Percentiles rank a stretch among this genome's conserved stretches.
Evolutionary conservation across 305 asterid genomes (phyloP).

Genomic region (Plantago rigida): DNA sequence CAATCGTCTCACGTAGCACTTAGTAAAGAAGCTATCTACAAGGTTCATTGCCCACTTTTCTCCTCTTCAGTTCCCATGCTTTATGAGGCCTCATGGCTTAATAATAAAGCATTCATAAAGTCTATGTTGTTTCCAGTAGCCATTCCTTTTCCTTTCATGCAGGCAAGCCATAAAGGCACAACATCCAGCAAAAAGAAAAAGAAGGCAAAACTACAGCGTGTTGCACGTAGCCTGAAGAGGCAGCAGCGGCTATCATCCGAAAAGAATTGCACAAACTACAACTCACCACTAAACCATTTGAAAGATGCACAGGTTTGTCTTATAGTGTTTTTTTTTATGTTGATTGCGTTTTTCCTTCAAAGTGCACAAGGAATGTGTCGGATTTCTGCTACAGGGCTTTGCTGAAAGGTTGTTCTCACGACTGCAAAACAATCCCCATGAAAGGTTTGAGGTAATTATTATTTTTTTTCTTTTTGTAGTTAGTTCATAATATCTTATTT

Average conservation of each 20-base stretch:
- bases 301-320: constrained; percentile 76
- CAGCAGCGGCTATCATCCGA: constrained; percentile 70
- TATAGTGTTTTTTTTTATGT: constrained; percentile 1
- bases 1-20: constrained; percentile 53
- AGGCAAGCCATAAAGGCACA: constrained; percentile 91
- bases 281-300: constrained; percentile 84
- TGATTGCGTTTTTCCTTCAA: constrained; percentile 17
- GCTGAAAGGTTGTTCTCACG: constrained; percentile 83
- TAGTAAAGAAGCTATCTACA: constrained; percentile 73
- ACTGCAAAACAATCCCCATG: constrained; percentile 52
- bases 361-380: constrained; percentile 1
- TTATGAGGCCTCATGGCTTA: background rate
- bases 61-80: background rate
- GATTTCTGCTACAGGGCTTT: constrained; percentile 56
- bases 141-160: constrained; percentile 14
- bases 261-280: constrained; percentile 43
- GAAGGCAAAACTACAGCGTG: constrained; percentile 87
- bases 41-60: constrained; percentile 45
- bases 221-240: constrained; percentile 78
- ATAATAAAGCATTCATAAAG: too few species aligned
- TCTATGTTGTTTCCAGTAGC: too few species aligned
- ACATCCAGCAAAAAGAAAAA: constrained; percentile 91
- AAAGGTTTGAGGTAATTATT: constrained; percentile 67
- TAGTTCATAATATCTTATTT: background rate
- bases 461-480: constrained; percentile 13